Evolutionary conservation across 805 yeast genomes (phyloP).

Genomic region (Metschnikowia lunata): DNA sequence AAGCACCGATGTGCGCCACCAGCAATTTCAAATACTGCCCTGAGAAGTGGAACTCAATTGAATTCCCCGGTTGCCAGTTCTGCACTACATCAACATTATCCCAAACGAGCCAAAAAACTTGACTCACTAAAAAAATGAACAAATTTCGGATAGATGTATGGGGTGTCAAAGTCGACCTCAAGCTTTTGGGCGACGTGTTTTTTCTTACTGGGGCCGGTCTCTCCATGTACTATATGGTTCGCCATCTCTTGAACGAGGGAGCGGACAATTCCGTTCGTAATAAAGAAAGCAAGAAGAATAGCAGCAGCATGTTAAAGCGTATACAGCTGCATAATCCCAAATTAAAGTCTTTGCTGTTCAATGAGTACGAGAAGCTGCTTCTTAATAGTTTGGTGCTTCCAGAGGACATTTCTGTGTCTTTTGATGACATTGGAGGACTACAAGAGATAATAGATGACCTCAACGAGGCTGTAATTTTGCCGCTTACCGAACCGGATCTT

Average conservation of each 20-base stretch:
- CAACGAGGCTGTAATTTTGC: slow-evolving; percentile 83
- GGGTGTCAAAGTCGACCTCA: slow-evolving; percentile 36
- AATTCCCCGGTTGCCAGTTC: no score
- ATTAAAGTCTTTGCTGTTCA: slow-evolving; percentile 47
- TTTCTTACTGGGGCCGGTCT: slow-evolving; percentile 57
- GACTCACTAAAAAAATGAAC: slow-evolving; percentile 20
- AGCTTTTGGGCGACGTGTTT: slow-evolving; percentile 38
- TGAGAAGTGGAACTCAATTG: no score
- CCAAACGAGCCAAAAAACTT: no score
- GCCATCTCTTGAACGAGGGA: slow-evolving; percentile 34
- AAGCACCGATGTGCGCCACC: no score
- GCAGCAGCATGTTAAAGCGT: slow-evolving; percentile 41
- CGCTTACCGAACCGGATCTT: slow-evolving; percentile 69
- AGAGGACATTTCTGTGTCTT: slow-evolving; percentile 70
- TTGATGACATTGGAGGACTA: slow-evolving; percentile 86
- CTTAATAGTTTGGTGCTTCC: slow-evolving; percentile 79
- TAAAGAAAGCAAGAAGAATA: slow-evolving; percentile 61
- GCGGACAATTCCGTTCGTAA: slow-evolving; percentile 34
- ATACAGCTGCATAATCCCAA: slow-evolving; percentile 52
- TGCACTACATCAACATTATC: no score
- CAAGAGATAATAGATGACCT: slow-evolving; percentile 79
- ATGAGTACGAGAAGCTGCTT: slow-evolving; percentile 73
- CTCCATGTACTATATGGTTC: slow-evolving; percentile 61
- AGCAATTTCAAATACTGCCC: no score
- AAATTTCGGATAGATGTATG: slow-evolving; percentile 33